These are phyloP conservation scores for Kodamaea neixiangensis DNA, from an alignment of 805 yeast genomes.

Conservation along the genomic window DNA sequence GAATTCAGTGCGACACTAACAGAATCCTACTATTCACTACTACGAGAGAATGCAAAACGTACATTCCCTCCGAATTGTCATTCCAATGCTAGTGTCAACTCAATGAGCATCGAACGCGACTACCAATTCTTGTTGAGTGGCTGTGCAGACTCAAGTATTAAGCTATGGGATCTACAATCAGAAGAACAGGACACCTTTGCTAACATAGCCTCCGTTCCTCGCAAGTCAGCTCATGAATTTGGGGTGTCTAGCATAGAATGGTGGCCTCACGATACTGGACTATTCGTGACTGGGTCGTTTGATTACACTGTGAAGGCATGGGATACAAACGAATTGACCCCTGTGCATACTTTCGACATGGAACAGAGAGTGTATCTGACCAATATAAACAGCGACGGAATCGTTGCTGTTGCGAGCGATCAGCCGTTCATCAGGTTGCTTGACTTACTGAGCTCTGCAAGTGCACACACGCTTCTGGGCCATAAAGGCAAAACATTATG, in stretches of 20 bases:
- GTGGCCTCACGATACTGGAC: slow-evolving; percentile 90
- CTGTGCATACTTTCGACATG: slow-evolving; percentile 66
- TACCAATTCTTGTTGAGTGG: slow-evolving; percentile 62
- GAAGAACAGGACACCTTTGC: slow-evolving; percentile 17
- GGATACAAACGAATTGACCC: slow-evolving; percentile 70
- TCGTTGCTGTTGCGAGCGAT: slow-evolving; percentile 72
- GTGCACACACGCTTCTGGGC: slow-evolving; percentile 70
- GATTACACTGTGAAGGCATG: slow-evolving; percentile 77
- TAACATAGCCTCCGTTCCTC: slow-evolving; percentile 36
- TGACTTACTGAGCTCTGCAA: slow-evolving; percentile 72
- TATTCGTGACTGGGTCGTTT: slow-evolving; percentile 80
- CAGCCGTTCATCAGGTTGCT: slow-evolving; percentile 67
- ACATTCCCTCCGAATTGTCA: slow-evolving; percentile 48
- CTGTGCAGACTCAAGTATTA: slow-evolving; percentile 68
- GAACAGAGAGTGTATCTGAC: slow-evolving; percentile 65
- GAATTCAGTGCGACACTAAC: slow-evolving; percentile 38
- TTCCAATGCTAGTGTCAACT: slow-evolving; percentile 55
- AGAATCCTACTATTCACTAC: slow-evolving; percentile 37
- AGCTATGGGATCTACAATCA: slow-evolving; percentile 58
- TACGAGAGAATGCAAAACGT: slow-evolving; percentile 23
- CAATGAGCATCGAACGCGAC: slow-evolving; percentile 56
- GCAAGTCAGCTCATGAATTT: slow-evolving; percentile 54
- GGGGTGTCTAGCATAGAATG: slow-evolving; percentile 77
- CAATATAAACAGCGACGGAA: slow-evolving; percentile 52
- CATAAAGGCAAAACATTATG: slow-evolving; percentile 57